Evolutionary conservation across 176 grass and related monocot genomes (phyloP), one percentile per base, ranked within the genome.

Genomic region (Ensete ventricosum): DNA sequence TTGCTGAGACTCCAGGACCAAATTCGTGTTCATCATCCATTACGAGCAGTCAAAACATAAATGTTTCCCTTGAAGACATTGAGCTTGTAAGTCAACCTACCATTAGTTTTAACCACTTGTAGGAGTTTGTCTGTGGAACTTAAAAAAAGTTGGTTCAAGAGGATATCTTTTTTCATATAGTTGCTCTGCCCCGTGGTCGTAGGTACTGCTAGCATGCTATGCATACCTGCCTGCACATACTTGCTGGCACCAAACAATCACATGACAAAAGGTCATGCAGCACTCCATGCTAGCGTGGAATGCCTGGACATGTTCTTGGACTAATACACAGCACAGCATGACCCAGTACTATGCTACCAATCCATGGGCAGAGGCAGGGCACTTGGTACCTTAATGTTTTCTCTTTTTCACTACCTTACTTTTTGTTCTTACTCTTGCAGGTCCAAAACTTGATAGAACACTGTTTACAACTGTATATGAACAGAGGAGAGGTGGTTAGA

Each of bases 381-480:
- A 70, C 17, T 50, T 70, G 43, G 34, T 70, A 19, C 67, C 43
- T 70, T 70, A 52, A 70, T 51, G 1, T 50, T 51, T 70, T 69
- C 34, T 43, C 34, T 70, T 34, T 13, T 34, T 67, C 12, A 12
- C 26, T 67, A 67, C 43, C 12, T 9, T 17, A 51, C 9, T 20
- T 67, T 67, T 67, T 67, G 14, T 51, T 16, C 26, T 23, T 27
- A 27, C 27, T 74, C 3, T 78, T 83, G n/a, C 80, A 99, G 96
- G 96, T 99, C 17, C 96, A 99, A 66, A 95, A 99, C 91, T 84
- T 99, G 80, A 99, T 99, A 88, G 96, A 99, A 67, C 86, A 86
- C 3, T 99, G 96, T 83, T 74, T 99, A 59, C 96, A 95, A 65
- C 79, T 99, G 48, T 99, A 99, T 78, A 99, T 95, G 96, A 95